Evolutionary conservation across 768 basidiomycete species (phyloP).

Genomic region (Amanita thiersii): DNA sequence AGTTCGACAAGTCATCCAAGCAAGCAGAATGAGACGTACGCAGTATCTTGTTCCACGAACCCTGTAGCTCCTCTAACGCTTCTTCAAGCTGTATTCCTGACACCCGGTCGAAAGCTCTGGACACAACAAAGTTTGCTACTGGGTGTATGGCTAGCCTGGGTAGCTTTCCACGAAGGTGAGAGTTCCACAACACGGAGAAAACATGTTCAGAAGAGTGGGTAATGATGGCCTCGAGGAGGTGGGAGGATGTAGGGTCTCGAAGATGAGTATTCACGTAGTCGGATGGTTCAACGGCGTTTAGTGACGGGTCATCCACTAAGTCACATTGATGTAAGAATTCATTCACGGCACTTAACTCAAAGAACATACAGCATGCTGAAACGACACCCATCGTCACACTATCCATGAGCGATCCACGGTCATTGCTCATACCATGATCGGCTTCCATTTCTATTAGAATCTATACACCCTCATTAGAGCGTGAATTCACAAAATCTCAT

Average conservation of each 20-base stretch:
- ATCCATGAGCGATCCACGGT: constrained; percentile 73
- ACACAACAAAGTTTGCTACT: constrained; percentile 90
- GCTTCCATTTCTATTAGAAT: constrained; percentile 81
- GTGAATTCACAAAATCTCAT: constrained; percentile 8
- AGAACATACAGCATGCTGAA: constrained; percentile 40
- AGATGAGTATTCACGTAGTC: constrained; percentile 80
- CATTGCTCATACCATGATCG: constrained; percentile 47
- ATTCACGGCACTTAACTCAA: constrained; percentile 18
- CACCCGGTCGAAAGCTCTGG: constrained; percentile 64
- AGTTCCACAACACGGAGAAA: constrained; percentile 65
- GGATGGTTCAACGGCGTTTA: constrained; percentile 38
- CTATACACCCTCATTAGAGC: constrained; percentile 28
- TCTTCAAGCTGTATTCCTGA: constrained; percentile 45
- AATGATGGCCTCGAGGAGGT: constrained; percentile 80
- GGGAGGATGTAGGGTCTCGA: constrained; percentile 82
- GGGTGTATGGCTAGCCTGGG: constrained; percentile 74
- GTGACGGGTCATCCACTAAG: constrained; percentile 30
- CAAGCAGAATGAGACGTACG: constrained; percentile 38
- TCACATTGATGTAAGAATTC: constrained; percentile 2
- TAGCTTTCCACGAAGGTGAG: constrained; percentile 73
- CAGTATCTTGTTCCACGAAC: constrained; percentile 52
- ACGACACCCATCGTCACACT: constrained; percentile 71
- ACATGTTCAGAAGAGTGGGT: constrained; percentile 47
- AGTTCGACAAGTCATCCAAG: constrained; percentile 2
- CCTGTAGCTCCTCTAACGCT: constrained; percentile 52